Evolutionary conservation across 1,284 basidiomycete species (phyloP), one percentile per base, ranked within the genome.

Genomic region (Moesziomyces parantarcticus): DNA sequence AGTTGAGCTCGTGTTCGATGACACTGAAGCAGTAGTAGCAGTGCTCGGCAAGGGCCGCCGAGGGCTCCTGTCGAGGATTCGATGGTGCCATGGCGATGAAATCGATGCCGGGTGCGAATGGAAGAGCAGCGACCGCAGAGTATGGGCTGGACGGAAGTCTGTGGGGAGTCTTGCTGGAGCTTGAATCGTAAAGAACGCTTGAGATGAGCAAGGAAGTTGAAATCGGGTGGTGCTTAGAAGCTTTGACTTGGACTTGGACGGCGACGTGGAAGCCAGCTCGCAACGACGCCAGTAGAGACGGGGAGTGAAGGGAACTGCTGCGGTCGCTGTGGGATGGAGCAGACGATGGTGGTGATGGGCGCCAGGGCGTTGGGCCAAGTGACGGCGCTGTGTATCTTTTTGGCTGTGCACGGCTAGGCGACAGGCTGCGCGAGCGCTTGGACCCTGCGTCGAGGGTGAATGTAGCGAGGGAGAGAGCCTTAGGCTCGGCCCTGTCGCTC

Each of bases 1-100:
- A n/a, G 14, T 59, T 41, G n/a, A 86, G 81, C 22, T 85, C 79
- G 4, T 85, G 79, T 1, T 82, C 65, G 48, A 88, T 84, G 25
- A 85, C 85, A 52, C 85, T 84, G 65, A 88, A 87, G 79, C 87
- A 87, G 78, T 85, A 87, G 73, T 80, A 81, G 23, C 85, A 85
- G 75, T 88, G 87, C 40, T 84, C 84, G 1, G 48, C 39, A 5
- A 54, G 52, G 44, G 67, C 79, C 5, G 60, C 65, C 4, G 72
- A 75, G 25, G 39, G 5, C 18, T 20, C 16, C 5, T 21, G 36
- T 20, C 20, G 0, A n/a, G n/a, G 58, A 52, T 4, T 21, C 16
- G 53, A 55, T 16, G 65, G 55, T 6, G 58, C 43, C 65, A 68
- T 68, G 2, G 40, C 50, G 22, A 11, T 21, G 7, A 41, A n/a